These are phyloP conservation scores for Scleromitrula shiraiana DNA, from an alignment of 2,329 filamentous ascomycete genomes.

Conservation along the genomic window DNA sequence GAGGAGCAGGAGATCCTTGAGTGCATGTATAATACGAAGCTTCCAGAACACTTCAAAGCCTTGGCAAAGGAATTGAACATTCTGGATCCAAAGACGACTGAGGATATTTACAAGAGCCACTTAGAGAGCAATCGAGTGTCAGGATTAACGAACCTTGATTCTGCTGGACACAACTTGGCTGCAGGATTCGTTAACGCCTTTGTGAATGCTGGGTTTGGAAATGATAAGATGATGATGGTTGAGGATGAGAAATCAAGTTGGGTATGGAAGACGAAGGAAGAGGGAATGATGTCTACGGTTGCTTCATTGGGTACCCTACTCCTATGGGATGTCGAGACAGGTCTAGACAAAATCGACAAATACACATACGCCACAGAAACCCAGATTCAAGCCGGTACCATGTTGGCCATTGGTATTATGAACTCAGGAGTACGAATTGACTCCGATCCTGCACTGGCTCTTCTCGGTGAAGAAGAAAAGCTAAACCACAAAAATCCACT, in stretches of 20 bases:
- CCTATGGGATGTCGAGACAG: slow-evolving; percentile 88
- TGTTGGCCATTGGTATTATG: slow-evolving; percentile 91
- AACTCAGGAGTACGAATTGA: slow-evolving; percentile 88
- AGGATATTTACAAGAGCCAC: slow-evolving; percentile 99
- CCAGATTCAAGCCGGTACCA: slow-evolving; percentile 82
- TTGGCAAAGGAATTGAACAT: slow-evolving; percentile 95
- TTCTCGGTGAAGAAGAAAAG: slow-evolving; percentile 74
- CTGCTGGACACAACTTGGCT: slow-evolving; percentile 88
- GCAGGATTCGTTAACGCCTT: slow-evolving; percentile 96
- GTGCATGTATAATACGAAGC: slow-evolving; percentile 76
- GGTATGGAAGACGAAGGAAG: slow-evolving; percentile 99
- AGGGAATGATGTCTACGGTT: slow-evolving; percentile 93
- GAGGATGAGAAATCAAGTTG: slow-evolving; percentile 84
- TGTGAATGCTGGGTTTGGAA: slow-evolving; percentile 89
- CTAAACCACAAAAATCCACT: slow-evolving; percentile 70
- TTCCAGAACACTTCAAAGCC: slow-evolving; percentile 88
- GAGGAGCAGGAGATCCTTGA: slow-evolving; percentile 71
- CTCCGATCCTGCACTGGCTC: slow-evolving; percentile 79
- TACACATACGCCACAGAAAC: slow-evolving; percentile 81
- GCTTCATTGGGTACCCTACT: slow-evolving; percentile 88
- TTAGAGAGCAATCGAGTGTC: slow-evolving; percentile 90
- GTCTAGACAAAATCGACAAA: slow-evolving; percentile 87
- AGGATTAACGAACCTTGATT: slow-evolving; percentile 90
- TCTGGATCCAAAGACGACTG: slow-evolving; percentile 88
- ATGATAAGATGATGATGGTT: slow-evolving; percentile 96